These are phyloP conservation scores for Umbelopsis vinacea DNA, from an alignment of 192 early-diverging fungal genomes.

Conservation along the genomic window DNA sequence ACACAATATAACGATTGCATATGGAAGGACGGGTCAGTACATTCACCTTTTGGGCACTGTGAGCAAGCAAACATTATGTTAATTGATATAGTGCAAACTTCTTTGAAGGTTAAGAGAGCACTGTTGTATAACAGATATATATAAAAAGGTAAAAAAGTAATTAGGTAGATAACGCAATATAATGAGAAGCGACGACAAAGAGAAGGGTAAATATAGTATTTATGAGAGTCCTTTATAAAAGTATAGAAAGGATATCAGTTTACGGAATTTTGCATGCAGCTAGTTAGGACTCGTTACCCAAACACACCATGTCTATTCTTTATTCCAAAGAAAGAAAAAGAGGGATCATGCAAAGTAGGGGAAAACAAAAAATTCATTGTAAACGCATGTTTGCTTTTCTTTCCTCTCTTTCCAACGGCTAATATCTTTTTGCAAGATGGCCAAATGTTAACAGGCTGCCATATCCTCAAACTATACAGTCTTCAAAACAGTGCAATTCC, in stretches of 20 bases:
- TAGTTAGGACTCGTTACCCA: constrained; percentile 17
- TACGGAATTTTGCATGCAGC: constrained; percentile 11
- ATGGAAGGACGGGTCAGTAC: background rate
- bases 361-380: constrained; percentile 17
- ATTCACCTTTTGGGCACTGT: constrained; percentile 43
- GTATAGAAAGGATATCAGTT: constrained; percentile 8
- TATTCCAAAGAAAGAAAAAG: constrained; percentile 20
- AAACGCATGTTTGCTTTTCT: background rate
- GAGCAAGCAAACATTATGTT: constrained; percentile 33
- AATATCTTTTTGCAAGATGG: background rate
- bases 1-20: background rate
- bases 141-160: background rate
- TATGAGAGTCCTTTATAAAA: constrained; percentile 3
- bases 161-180: background rate
- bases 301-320: constrained; percentile 14
- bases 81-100: background rate
- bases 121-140: background rate
- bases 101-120: background rate
- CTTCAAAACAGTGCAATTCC: background rate
- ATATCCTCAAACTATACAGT: background rate
- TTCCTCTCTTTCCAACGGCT: background rate
- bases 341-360: constrained; percentile 24
- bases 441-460: background rate
- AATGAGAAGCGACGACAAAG: background rate
- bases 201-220: background rate